phyloP scores from a whole-genome alignment of 305 asterid species.

The Striga hermonthica region DNA sequence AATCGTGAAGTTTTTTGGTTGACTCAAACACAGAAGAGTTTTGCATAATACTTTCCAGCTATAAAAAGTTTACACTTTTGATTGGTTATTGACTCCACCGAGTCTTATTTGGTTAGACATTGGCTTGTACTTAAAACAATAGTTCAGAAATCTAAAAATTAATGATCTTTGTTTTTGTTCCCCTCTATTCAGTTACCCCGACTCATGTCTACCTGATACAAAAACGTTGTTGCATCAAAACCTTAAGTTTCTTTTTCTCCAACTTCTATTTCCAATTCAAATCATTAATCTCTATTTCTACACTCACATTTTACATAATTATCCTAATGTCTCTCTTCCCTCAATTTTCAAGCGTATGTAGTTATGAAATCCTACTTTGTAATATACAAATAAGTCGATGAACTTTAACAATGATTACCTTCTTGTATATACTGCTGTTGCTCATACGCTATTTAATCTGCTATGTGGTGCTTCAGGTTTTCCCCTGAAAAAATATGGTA shows the following conservation, averaged over 20 bases:
- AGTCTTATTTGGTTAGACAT: constrained; percentile 20
- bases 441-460: constrained; percentile 25
- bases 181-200: constrained; percentile 1
- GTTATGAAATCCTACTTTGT: constrained; percentile 9
- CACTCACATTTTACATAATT: not conserved
- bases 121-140: constrained; percentile 31
- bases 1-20: constrained; percentile 13
- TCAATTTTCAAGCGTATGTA: constrained; percentile 15
- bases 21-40: constrained; percentile 19
- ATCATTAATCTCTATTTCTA: constrained; percentile 8
- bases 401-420: constrained; percentile 28
- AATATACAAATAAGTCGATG: constrained; percentile 21
- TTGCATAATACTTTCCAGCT: constrained; percentile 20
- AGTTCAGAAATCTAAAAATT: constrained; percentile 7
- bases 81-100: constrained; percentile 7
- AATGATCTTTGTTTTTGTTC: constrained; percentile 25
- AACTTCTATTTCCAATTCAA: not conserved
- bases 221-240: constrained; percentile 19
- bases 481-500: constrained; percentile 94
- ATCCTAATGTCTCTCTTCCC: constrained; percentile 16
- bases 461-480: constrained; percentile 60
- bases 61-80: not conserved
- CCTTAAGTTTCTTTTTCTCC: constrained; percentile 11
- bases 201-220: constrained; percentile 12
- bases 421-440: constrained; percentile 23